A percentile compares a stretch with the other conserved stretches of the same genome.
Evolutionary conservation across 805 yeast species (phyloP).

Genomic region (Blastobotrys parvus): DNA sequence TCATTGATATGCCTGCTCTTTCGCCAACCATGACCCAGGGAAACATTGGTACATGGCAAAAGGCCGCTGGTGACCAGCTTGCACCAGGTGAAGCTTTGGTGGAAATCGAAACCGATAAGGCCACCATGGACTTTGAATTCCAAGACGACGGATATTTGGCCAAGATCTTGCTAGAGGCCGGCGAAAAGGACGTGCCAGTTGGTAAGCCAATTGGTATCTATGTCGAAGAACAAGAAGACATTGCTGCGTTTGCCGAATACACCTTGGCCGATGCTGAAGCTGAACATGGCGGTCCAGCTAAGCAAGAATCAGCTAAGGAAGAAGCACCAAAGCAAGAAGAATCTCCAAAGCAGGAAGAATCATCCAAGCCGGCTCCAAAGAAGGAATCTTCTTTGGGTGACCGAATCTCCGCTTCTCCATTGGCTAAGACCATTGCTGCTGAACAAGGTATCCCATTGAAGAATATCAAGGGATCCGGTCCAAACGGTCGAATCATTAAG

Average conservation of each 20-base stretch:
- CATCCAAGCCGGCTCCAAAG: conserved; percentile 21
- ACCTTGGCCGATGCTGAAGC: conserved; percentile 62
- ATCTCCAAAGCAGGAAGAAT: conserved; percentile 14
- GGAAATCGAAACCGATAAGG: conserved; percentile 96
- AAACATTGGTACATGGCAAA: conserved; percentile 82
- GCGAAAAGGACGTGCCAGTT: conserved; percentile 84
- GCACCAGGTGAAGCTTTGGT: conserved; percentile 91
- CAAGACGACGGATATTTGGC: conserved; percentile 95
- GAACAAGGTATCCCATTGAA: conserved; percentile 86
- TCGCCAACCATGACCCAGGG: conserved; percentile 99
- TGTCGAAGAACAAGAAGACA: conserved; percentile 80
- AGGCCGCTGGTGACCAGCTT: conserved; percentile 79
- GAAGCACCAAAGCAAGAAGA: conserved; percentile 5
- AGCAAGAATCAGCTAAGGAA: conserved; percentile 33
- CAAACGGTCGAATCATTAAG: conserved; percentile 88
- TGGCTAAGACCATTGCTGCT: conserved; percentile 86
- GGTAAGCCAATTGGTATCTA: conserved; percentile 95
- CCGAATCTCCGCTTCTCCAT: conserved; percentile 88
- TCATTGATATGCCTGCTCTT: conserved; percentile 95
- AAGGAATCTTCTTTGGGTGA: conserved; percentile 34
- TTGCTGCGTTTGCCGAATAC: conserved; percentile 80
- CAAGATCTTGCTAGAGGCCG: conserved; percentile 73
- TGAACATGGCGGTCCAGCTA: conserved; percentile 37
- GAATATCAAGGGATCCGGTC: conserved; percentile 86
- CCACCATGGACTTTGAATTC: conserved; percentile 96